phyloP scores from a whole-genome alignment of 805 yeast species.

The Metschnikowia santaceciliae region DNA sequence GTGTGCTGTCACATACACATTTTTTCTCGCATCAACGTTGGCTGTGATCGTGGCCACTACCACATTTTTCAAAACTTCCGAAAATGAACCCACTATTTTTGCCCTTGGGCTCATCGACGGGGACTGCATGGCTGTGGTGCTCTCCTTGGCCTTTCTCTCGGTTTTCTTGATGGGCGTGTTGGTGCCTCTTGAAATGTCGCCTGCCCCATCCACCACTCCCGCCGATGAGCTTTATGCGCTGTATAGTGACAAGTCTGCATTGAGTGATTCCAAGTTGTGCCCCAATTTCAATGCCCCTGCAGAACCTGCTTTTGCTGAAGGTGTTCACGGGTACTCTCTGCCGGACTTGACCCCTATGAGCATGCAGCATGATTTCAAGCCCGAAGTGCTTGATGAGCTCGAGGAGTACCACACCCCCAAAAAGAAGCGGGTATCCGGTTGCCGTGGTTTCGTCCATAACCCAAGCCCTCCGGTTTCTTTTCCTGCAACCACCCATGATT shows the following conservation, averaged over 20 bases:
- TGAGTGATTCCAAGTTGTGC: neutral
- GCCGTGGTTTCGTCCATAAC: neutral
- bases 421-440: neutral
- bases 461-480: constrained; percentile 1
- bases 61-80: neutral
- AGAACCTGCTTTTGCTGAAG: neutral
- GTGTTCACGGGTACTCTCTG: neutral
- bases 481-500: neutral
- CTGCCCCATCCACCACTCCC: neutral
- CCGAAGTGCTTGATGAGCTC: neutral
- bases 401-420: neutral
- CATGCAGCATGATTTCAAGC: neutral
- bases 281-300: neutral
- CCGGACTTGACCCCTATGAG: constrained; percentile 3
- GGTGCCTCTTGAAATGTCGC: neutral
- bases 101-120: neutral
- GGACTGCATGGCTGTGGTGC: neutral
- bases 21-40: neutral
- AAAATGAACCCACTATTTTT: neutral
- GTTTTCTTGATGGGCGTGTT: constrained; percentile 1
- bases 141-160: neutral
- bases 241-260: neutral
- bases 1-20: neutral
- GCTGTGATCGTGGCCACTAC: neutral
- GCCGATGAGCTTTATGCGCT: neutral